Percentiles rank a stretch among this genome's conserved stretches.
Evolutionary conservation across 768 basidiomycete species (phyloP).

Genomic region (Lactifluus hygrophoroides): DNA sequence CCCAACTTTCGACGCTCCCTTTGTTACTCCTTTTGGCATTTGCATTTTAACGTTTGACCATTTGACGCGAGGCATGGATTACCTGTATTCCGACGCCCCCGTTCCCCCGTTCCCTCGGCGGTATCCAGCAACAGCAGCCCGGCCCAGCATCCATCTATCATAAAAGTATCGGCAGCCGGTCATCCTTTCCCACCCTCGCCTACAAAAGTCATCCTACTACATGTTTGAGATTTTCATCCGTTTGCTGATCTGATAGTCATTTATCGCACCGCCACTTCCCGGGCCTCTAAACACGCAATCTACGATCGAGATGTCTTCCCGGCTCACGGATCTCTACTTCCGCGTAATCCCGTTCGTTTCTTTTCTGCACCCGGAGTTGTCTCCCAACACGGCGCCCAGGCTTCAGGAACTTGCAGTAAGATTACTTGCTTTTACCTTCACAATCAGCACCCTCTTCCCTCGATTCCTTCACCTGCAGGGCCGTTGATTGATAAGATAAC

Average conservation of each 20-base stretch:
- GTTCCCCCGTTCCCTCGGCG: conserved; percentile 7
- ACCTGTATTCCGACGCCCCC: conserved; percentile 3
- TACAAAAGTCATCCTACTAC: neutral
- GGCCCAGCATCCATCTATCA: no score
- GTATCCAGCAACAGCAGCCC: neutral
- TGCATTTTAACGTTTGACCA: conserved; percentile 11
- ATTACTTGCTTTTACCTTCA: conserved; percentile 5
- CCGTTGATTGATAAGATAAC: conserved; percentile 18
- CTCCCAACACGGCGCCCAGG: neutral
- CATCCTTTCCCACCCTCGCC: neutral
- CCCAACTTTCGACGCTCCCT: neutral
- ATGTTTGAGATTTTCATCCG: neutral
- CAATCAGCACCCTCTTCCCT: conserved; percentile 1
- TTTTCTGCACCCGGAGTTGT: neutral
- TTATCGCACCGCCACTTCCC: conserved; percentile 13
- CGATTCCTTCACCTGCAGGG: conserved; percentile 8
- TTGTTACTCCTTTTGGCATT: conserved; percentile 14
- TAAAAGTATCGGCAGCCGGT: no score
- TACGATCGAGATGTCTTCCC: conserved; percentile 12
- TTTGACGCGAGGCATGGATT: conserved; percentile 11
- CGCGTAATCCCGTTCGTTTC: neutral
- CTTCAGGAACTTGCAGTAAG: neutral
- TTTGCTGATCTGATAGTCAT: neutral
- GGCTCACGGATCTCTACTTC: neutral
- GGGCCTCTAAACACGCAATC: conserved; percentile 1